Base-by-base conservation (phyloP, 495 filamentous ascomycete species). In the Xylaria longipes region DNA sequence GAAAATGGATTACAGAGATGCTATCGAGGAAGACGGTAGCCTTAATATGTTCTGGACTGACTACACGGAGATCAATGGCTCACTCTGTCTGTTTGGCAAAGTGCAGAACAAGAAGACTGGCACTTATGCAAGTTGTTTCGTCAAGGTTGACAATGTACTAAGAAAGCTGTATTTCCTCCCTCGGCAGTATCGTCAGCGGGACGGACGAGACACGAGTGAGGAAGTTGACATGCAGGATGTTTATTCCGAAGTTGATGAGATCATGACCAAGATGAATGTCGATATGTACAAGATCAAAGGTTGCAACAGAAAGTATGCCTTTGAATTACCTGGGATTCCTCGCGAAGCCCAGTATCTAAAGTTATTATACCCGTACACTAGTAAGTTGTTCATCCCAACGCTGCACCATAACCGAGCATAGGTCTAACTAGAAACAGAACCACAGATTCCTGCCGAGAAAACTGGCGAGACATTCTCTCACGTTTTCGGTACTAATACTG, bases 11-110 rank as follows among this genome's bases (percentile, higher is more conserved):
- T 86, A 93, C 25, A 87, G 91, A 71, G 91, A 96, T 78, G 94
- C 92, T 22, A 87, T 96, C 39, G 96, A 98, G 77, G 89, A 92
- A 73, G 94, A 99, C 77, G 96, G 97, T 29, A 95, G 92, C 75
- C 84, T 99, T 22, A 91, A 91, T 74, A 92, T 99, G 85, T 99
- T 97, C 82, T 99, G 96, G 96, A 89, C 94, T 15, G 96, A 99
- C 78, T 98, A 97, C 74, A 94, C 93, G 0, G 96, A 99, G 78
- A 84, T 98, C 79, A 94, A 95, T 77, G 97, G 95, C 52, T 93
- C 90, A 73, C 84, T 99, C 3, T 97, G 94, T 79, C 87, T 99
- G 45, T 99, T 98, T 81, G 96, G 96, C 64, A 99, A 99, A 77
- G 97, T 97, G 3, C 91, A 92, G 77, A 94, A 98, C 80, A 97